Base-by-base conservation (phyloP, 2,329 filamentous ascomycete genomes). In the Thielaviopsis euricoi region DNA sequence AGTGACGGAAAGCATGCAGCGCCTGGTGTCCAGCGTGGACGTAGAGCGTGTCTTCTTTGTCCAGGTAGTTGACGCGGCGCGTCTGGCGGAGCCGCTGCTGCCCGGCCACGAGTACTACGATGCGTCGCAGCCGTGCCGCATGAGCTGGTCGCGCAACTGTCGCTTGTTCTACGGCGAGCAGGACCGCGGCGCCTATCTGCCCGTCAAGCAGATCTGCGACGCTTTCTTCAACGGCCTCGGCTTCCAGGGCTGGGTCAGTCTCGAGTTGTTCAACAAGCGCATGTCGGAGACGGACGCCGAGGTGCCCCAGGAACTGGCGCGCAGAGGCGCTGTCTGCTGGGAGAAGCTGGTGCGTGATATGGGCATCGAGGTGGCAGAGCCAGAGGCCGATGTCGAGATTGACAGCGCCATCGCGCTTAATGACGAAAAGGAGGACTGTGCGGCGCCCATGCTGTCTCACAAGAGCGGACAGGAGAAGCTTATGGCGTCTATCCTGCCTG, bases 121-220 rank as follows among this genome's bases (percentile, higher is more conserved):
- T 60, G 46, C 62, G 0, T 65, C 65, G 26, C 70, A 72, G 62
- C 71, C 70, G 0, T 7, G 65, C 0, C 71, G 83, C 3, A 90
- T 91, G 87, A 87, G 78, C 65, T 91, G 87, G 87, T 87, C 68
- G 0, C 65, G 87, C 19, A 89, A 89, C 66, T 86, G 83, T 62
- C 73, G 87, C 19, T 2, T 89, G 1, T 72, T 73, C 51, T 73
- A 73, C 53, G 69, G 71, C 21, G 84, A 87, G 67, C 69, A 73
- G 52, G 73, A 80, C 2, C 69, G 74, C 2, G 83, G 83, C 0
- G 86, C 78, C 0, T 89, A 88, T 65, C 70, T 90, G 1, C 86
- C 86, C 0, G 75, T 85, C 6, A 71, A 74, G 57, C 74, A 82
- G 33, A 76, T 89, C 21, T 73, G 81, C 0, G 68, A 74, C 46